Evolutionary conservation across 768 basidiomycete genomes (phyloP).

Genomic region (Lentinula sp.): DNA sequence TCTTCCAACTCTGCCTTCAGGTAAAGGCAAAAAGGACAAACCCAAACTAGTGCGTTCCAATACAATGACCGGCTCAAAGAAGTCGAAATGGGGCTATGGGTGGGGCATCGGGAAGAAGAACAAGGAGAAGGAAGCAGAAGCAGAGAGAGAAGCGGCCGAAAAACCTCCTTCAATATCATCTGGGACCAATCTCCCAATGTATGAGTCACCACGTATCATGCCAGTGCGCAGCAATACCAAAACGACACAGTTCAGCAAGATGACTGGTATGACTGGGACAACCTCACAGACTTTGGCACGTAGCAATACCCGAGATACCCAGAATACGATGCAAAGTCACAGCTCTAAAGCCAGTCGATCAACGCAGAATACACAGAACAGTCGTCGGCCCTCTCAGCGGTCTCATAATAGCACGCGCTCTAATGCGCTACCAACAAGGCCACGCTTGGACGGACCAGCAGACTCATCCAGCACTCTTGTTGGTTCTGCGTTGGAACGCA

Average conservation of each 20-base stretch:
- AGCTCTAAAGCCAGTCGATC: conserved; percentile 10
- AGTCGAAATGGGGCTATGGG: conserved; percentile 65
- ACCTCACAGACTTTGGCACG: conserved; percentile 10
- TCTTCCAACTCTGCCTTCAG: conserved; percentile 13
- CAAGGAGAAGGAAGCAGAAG: conserved; percentile 30
- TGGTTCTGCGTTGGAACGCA: conserved; percentile 68
- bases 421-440: conserved; percentile 20
- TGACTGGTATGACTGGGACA: conserved; percentile 15
- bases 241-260: conserved; percentile 31
- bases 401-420: conserved; percentile 9
- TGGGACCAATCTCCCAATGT: conserved; percentile 16
- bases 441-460: conserved; percentile 37
- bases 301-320: conserved; percentile 4
- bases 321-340: conserved; percentile 12
- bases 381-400: conserved; percentile 9
- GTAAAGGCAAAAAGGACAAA: conserved; percentile 25
- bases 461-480: conserved; percentile 70
- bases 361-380: conserved; percentile 8
- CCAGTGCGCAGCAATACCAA: conserved; percentile 31
- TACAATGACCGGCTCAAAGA: conserved; percentile 56
- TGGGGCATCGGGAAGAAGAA: conserved; percentile 59
- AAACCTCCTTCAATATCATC: conserved; percentile 4
- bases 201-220: conserved; percentile 28
- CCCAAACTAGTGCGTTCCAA: conserved; percentile 41
- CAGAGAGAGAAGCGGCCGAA: conserved; percentile 22